Percentiles rank a stretch among this genome's conserved stretches.
Evolutionary conservation across 75 land plant genomes (phyloP).

Genomic region (Isoetes taiwanensis): DNA sequence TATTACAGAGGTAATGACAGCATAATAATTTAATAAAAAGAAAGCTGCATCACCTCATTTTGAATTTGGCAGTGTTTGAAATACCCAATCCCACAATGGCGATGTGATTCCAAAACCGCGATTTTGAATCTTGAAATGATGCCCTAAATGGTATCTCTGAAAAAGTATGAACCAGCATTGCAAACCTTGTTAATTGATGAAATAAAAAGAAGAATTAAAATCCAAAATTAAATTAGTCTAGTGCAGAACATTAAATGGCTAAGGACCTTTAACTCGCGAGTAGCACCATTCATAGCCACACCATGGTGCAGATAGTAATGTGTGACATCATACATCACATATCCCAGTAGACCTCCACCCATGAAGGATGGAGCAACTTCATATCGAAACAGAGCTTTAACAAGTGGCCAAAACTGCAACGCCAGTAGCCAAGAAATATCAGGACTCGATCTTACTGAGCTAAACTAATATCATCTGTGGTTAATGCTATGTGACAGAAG

Average conservation of each 20-base stretch:
- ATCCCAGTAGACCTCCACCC: constrained; percentile 82
- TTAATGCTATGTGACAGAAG: neutral
- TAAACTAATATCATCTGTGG: neutral
- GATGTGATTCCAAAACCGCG: constrained; percentile 91
- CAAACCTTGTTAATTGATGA: too few species aligned
- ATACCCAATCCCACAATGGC: constrained; percentile 73
- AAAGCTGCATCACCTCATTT: too few species aligned
- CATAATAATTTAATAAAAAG: too few species aligned
- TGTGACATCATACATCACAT: constrained; percentile 79
- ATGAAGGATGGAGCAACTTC: constrained; percentile 48
- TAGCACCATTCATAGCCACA: constrained; percentile 31
- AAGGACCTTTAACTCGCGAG: constrained; percentile 70
- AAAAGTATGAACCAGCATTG: too few species aligned
- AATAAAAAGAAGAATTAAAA: too few species aligned
- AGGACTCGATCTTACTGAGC: neutral
- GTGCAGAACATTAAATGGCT: too few species aligned
- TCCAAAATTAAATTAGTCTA: too few species aligned
- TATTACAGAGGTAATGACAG: too few species aligned
- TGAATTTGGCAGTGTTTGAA: constrained; percentile 58
- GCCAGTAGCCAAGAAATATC: neutral
- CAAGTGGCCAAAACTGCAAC: constrained; percentile 50
- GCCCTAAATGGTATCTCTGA: constrained; percentile 89
- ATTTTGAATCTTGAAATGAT: constrained; percentile 67
- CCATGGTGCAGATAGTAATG: constrained; percentile 97
- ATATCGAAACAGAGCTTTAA: constrained; percentile 31